These are phyloP conservation scores for Cicer arietinum DNA, from an alignment of 306 rosid species.

Conservation along the genomic window DNA sequence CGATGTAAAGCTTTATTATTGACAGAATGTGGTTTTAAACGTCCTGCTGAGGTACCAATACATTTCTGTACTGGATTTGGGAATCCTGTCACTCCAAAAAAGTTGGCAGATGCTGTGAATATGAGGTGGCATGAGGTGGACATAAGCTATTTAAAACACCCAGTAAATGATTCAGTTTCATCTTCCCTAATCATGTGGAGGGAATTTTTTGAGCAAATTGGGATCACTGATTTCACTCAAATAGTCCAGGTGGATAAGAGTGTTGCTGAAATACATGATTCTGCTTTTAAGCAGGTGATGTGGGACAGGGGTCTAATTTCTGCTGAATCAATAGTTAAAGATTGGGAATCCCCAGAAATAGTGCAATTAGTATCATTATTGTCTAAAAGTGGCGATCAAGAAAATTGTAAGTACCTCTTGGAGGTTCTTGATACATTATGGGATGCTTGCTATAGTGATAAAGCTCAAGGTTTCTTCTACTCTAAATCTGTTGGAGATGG, in stretches of 20 bases:
- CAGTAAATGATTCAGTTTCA: slow-evolving; percentile 63
- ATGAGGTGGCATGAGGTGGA: slow-evolving; percentile 86
- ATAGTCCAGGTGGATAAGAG: slow-evolving; percentile 70
- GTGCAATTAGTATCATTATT: slow-evolving; percentile 62
- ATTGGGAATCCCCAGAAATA: slow-evolving; percentile 89
- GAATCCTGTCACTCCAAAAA: slow-evolving; percentile 68
- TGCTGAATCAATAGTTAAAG: slow-evolving; percentile 64
- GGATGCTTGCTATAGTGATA: slow-evolving; percentile 80
- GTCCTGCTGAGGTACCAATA: slow-evolving; percentile 70
- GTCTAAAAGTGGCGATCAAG: slow-evolving; percentile 60
- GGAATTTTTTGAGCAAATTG: slow-evolving; percentile 76
- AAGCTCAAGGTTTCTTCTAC: slow-evolving; percentile 58
- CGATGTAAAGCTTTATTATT: slow-evolving; percentile 61
- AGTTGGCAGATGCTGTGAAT: slow-evolving; percentile 61
- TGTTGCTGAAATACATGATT: slow-evolving; percentile 55
- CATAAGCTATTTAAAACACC: slow-evolving; percentile 71
- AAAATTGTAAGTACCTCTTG: slow-evolving; percentile 71
- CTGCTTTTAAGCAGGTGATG: slow-evolving; percentile 52
- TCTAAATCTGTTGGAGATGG: slow-evolving; percentile 55
- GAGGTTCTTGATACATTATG: slow-evolving; percentile 81
- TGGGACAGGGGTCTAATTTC: slow-evolving; percentile 68
- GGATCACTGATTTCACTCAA: slow-evolving; percentile 78
- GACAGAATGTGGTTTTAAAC: slow-evolving; percentile 77
- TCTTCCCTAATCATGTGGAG: slow-evolving; percentile 73
- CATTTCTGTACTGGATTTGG: slow-evolving; percentile 81